Base-by-base conservation (phyloP, 2,329 filamentous ascomycete genomes). In the Penicillium hesseltinei region DNA sequence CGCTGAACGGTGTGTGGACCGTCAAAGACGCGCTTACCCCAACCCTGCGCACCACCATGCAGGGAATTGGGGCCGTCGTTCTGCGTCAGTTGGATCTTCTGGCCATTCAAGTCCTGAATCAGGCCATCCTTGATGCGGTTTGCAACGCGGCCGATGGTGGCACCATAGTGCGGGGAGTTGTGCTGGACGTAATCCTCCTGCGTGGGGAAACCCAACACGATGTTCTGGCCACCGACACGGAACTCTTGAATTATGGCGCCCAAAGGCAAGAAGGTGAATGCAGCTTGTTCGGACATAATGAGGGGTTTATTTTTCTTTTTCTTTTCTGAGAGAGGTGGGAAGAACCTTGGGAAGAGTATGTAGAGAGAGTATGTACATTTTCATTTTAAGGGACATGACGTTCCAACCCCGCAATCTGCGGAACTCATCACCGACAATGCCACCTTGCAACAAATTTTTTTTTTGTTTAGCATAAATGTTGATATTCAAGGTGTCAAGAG, bases 161-260 rank as follows among this genome's bases (percentile, higher is more conserved):
- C 92, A 62, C 94, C 93, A 71, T 96, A 97, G 80, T 87, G 92
- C 2, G 90, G 87, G 11, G 76, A 79, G 77, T 94, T 93, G 80
- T 92, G 79, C 65, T 84, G 77, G 63, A 83, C 83, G 78, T 97
- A 97, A 59, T 88, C 84, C 44, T 89, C 85, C 52, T 89, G 84
- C 15, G 82, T 86, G 19, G 89, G 84, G 78, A 97, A 97, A 52
- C 88, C 87, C 66, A 94, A 89, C 23, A 97, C 92, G 64, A 99
- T 94, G 78, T 97, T 94, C 71, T 84, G 79, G 62, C 86, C 88
- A 58, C 83, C 88, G 65, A 97, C 84, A 47, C 81, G 83, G 79
- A 97, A 88, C 69, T 89, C 84, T 73, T 97, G 77, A 54, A 81
- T 78, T 63, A 80, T 77, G 51, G 75, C 78, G 29, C 78, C 78